Evolutionary conservation across 345 rosid species (phyloP).

Genomic region (Brassica cretica): DNA sequence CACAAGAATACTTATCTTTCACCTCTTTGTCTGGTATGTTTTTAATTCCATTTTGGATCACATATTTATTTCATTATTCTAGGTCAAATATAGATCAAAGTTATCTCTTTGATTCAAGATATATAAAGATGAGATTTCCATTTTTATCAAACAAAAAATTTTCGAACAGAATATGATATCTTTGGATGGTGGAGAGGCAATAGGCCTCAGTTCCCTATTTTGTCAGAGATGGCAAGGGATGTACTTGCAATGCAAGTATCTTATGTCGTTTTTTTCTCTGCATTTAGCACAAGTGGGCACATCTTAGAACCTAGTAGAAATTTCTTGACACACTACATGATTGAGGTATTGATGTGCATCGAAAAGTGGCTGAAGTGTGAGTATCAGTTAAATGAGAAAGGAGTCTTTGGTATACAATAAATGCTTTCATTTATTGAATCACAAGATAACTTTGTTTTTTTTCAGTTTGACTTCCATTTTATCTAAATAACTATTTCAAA

Average conservation of each 20-base stretch:
- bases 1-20: neutral
- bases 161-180: neutral
- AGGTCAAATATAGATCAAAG: neutral
- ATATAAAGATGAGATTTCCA: too few species aligned
- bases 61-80: neutral
- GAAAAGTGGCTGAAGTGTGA: neutral
- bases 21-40: neutral
- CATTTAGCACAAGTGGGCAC: neutral
- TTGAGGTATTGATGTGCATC: neutral
- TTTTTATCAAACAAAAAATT: too few species aligned
- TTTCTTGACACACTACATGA: neutral
- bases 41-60: too few species aligned
- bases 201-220: neutral
- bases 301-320: neutral
- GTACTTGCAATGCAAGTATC: neutral
- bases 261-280: neutral
- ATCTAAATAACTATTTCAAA: too few species aligned
- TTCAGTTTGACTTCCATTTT: too few species aligned
- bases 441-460: too few species aligned
- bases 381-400: too few species aligned
- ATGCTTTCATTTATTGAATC: too few species aligned
- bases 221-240: neutral
- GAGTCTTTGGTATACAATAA: too few species aligned
- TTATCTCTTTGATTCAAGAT: neutral
- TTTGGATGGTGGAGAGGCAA: neutral